Evolutionary conservation across 768 basidiomycete species (phyloP).

Genomic region (Termitomyces sp.): DNA sequence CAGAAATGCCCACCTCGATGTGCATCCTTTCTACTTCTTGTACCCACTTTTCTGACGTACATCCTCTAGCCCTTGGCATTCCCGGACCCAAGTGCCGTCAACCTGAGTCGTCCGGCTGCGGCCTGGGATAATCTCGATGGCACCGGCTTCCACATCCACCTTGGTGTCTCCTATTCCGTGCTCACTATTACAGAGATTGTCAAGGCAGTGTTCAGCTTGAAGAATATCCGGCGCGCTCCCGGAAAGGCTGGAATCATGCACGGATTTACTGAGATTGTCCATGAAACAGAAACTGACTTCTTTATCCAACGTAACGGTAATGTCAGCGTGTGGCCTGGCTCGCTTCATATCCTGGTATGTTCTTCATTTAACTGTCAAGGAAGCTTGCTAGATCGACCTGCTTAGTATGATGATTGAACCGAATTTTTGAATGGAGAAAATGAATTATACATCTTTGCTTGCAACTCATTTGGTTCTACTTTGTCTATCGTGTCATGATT

Average conservation of each 20-base stretch:
- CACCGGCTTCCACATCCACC: constrained; percentile 37
- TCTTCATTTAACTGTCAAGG: too few relatives aligned
- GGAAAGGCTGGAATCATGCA: constrained; percentile 38
- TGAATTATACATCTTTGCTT: too few relatives aligned
- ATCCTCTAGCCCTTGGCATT: constrained; percentile 33
- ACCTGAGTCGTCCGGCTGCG: constrained; percentile 33
- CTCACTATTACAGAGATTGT: constrained; percentile 40
- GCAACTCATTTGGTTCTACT: too few relatives aligned
- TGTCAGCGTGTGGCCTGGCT: too few relatives aligned
- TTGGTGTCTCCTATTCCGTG: constrained; percentile 32
- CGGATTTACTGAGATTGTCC: constrained; percentile 24
- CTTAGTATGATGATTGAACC: too few relatives aligned
- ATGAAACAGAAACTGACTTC: constrained; percentile 34
- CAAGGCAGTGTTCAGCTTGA: constrained; percentile 38
- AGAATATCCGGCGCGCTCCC: constrained; percentile 44
- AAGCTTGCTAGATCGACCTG: too few relatives aligned
- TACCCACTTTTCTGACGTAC: constrained; percentile 5
- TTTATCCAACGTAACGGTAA: constrained; percentile 8
- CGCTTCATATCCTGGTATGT: too few relatives aligned
- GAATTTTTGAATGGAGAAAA: too few relatives aligned
- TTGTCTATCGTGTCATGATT: too few relatives aligned
- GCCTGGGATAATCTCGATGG: constrained; percentile 27
- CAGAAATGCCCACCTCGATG: constrained; percentile 42
- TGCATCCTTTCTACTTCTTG: constrained; percentile 9
- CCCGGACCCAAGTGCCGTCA: constrained; percentile 35